phyloP scores from a whole-genome alignment of 352 stramenopile species.

The Phytophthora macrochlamydospora region DNA sequence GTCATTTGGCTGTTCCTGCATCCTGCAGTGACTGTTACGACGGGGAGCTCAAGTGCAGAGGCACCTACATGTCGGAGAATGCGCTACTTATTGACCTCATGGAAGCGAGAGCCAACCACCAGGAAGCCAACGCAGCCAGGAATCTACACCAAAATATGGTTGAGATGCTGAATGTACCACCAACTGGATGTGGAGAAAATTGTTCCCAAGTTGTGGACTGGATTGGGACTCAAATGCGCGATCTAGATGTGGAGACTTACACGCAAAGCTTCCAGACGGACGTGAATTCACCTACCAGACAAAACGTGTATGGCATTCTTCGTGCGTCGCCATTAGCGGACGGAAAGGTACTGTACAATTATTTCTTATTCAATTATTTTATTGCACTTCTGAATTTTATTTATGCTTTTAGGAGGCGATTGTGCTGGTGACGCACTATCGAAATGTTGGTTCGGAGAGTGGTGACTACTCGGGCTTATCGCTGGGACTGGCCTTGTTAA shows the following conservation, averaged over 20 bases:
- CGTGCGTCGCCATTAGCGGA: constrained; percentile 73
- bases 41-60: constrained; percentile 82
- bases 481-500: constrained; percentile 62
- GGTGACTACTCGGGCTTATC: constrained; percentile 59
- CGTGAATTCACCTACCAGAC: constrained; percentile 25
- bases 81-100: constrained; percentile 83
- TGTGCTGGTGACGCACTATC: constrained; percentile 74
- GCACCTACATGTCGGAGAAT: constrained; percentile 91
- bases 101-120: constrained; percentile 45
- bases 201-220: constrained; percentile 59
- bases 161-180: constrained; percentile 35
- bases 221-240: constrained; percentile 57
- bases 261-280: constrained; percentile 50
- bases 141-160: constrained; percentile 46
- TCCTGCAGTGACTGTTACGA: constrained; percentile 78
- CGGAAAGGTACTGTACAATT: constrained; percentile 50
- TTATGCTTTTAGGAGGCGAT: constrained; percentile 47
- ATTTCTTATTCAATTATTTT: constrained; percentile 1
- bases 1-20: constrained; percentile 84
- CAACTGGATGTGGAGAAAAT: constrained; percentile 45
- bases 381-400: not conserved
- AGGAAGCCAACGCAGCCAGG: constrained; percentile 38
- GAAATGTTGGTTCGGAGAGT: constrained; percentile 49
- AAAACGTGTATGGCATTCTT: constrained; percentile 85
- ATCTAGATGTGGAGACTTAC: constrained; percentile 65